Percentiles rank a stretch among this genome's conserved stretches.
These are phyloP conservation scores for Discostella stelligera DNA, from an alignment of 352 stramenopile species.

Conservation along the genomic window DNA sequence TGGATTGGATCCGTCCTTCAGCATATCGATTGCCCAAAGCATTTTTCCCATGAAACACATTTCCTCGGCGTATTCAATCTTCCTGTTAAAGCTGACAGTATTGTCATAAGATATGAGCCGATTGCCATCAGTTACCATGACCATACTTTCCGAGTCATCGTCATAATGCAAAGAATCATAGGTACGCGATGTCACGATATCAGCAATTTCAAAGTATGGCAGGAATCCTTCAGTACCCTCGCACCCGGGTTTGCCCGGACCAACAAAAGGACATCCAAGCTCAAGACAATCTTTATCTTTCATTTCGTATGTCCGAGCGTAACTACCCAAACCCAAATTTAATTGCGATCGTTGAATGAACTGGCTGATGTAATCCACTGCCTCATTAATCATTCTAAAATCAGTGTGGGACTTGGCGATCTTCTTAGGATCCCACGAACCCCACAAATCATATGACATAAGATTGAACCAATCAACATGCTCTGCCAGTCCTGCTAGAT, in stretches of 20 bases:
- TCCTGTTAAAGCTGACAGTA: constrained; percentile 55
- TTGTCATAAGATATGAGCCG: constrained; percentile 65
- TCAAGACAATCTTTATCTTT: constrained; percentile 51
- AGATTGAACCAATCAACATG: constrained; percentile 63
- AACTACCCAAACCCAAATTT: constrained; percentile 52
- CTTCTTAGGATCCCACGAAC: constrained; percentile 50
- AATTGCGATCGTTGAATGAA: constrained; percentile 59
- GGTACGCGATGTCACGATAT: constrained; percentile 38
- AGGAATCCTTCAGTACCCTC: constrained; percentile 58
- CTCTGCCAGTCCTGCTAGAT: constrained; percentile 49
- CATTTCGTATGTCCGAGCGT: constrained; percentile 58
- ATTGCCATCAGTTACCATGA: constrained; percentile 60
- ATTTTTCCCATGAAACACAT: constrained; percentile 55
- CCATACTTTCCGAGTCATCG: constrained; percentile 51
- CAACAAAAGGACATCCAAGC: constrained; percentile 51
- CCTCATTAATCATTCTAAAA: constrained; percentile 63
- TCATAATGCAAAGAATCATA: constrained; percentile 50
- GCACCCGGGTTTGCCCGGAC: constrained; percentile 44
- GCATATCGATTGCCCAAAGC: constrained; percentile 65
- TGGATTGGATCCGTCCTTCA: constrained; percentile 56
- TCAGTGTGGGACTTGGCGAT: constrained; percentile 52
- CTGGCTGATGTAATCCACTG: constrained; percentile 60
- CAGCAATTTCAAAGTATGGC: constrained; percentile 61
- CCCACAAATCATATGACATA: constrained; percentile 67
- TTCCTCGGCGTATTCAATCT: constrained; percentile 54